Percentiles rank a stretch among this genome's conserved stretches.
phyloP scores from a whole-genome alignment of 2,329 filamentous ascomycete species.

The Leptographium procerum region DNA sequence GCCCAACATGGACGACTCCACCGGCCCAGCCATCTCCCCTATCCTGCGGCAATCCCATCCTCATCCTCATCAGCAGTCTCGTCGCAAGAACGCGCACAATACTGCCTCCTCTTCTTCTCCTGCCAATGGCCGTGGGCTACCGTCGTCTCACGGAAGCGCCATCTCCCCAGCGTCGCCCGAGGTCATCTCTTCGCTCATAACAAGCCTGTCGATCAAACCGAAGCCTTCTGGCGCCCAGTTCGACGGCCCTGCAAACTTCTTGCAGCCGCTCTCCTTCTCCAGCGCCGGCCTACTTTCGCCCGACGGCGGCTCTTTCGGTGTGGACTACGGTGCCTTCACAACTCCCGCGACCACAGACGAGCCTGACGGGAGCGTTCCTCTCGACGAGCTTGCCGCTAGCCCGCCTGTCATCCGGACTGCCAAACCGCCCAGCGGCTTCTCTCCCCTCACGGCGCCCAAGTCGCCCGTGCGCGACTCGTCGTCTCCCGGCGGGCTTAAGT shows the following conservation, averaged over 20 bases:
- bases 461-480: slow-evolving; percentile 34
- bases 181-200: slow-evolving; percentile 60
- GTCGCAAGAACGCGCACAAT: slow-evolving; percentile 15
- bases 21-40: slow-evolving; percentile 14
- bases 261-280: slow-evolving; percentile 17
- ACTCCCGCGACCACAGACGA: slow-evolving; percentile 38
- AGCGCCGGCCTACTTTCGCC: slow-evolving; percentile 22
- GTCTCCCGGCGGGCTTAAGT: slow-evolving; percentile 38
- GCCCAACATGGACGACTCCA: slow-evolving; percentile 11
- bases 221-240: slow-evolving; percentile 59
- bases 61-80: slow-evolving; percentile 20
- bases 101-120: slow-evolving; percentile 14
- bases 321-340: slow-evolving; percentile 60
- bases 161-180: slow-evolving; percentile 34
- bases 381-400: slow-evolving; percentile 49
- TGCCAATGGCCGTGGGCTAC: slow-evolving; percentile 14
- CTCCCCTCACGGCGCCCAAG: slow-evolving; percentile 54
- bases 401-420: slow-evolving; percentile 71
- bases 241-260: slow-evolving; percentile 39
- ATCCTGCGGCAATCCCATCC: slow-evolving; percentile 19
- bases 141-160: slow-evolving; percentile 10
- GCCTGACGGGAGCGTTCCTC: slow-evolving; percentile 32
- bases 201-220: slow-evolving; percentile 56
- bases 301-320: slow-evolving; percentile 47
- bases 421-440: slow-evolving; percentile 68